phyloP scores from a whole-genome alignment of 305 asterid genomes.

The Fraxinus ornus region DNA sequence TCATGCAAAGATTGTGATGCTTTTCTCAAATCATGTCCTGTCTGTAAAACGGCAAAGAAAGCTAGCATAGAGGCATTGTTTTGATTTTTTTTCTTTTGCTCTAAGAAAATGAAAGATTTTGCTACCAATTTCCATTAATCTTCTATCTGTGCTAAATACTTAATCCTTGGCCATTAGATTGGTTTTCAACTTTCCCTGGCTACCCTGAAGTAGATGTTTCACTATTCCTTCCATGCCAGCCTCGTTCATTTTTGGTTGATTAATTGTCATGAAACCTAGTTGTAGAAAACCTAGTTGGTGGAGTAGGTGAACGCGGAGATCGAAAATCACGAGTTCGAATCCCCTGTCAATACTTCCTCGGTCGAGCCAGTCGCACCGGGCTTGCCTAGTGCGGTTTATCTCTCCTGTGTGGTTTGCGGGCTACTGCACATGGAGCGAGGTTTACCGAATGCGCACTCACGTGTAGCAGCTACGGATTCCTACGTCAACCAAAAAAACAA shows the following conservation, averaged over 20 bases:
- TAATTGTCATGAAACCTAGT: conserved; percentile 12
- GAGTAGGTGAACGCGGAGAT: too few relatives aligned
- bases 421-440: too few relatives aligned
- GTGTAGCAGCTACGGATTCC: too few relatives aligned
- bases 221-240: background rate
- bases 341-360: too few relatives aligned
- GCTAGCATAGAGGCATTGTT: conserved; percentile 25
- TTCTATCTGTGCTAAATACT: background rate
- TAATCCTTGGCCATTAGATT: background rate
- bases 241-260: background rate
- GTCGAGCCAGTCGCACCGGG: too few relatives aligned
- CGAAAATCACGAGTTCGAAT: too few relatives aligned
- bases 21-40: conserved; percentile 63
- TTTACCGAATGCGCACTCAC: too few relatives aligned
- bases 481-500: background rate
- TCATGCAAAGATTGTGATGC: conserved; percentile 58
- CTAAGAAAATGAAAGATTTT: background rate
- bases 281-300: background rate
- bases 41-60: conserved; percentile 51
- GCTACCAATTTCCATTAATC: background rate
- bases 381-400: too few relatives aligned
- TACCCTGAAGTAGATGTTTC: background rate
- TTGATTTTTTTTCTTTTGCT: conserved; percentile 13
- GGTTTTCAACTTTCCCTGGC: background rate
- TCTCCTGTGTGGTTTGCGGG: too few relatives aligned